A percentile compares a stretch with the other conserved stretches of the same genome.
Evolutionary conservation across 1,139 yeast genomes (phyloP).

Genomic region (Lodderomyces pseudojiufengensis): DNA sequence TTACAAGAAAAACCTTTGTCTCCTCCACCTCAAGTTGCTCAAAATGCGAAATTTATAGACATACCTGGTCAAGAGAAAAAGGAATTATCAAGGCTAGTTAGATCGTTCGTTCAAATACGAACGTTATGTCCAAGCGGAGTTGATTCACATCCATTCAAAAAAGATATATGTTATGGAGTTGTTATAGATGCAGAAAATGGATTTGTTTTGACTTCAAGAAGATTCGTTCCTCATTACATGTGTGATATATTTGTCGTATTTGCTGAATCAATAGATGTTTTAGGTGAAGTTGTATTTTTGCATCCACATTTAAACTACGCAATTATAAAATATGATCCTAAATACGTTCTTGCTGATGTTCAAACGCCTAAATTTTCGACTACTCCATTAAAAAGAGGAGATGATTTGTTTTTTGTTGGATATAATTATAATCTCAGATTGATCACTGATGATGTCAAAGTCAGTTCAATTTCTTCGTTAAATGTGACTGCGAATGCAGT

Average conservation of each 20-base stretch:
- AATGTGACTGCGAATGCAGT: slow-evolving; percentile 67
- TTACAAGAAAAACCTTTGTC: slow-evolving; percentile 63
- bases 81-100: slow-evolving; percentile 51
- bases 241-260: slow-evolving; percentile 74
- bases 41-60: slow-evolving; percentile 67
- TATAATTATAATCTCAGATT: slow-evolving; percentile 68
- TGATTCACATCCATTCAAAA: slow-evolving; percentile 67
- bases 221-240: slow-evolving; percentile 80
- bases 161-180: slow-evolving; percentile 69
- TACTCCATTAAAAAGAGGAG: slow-evolving; percentile 68
- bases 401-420: slow-evolving; percentile 72
- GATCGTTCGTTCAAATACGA: slow-evolving; percentile 63
- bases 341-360: slow-evolving; percentile 42
- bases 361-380: slow-evolving; percentile 60
- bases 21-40: slow-evolving; percentile 44
- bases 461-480: slow-evolving; percentile 71
- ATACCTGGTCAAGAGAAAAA: slow-evolving; percentile 56
- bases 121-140: slow-evolving; percentile 63
- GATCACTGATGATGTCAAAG: slow-evolving; percentile 71
- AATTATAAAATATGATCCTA: slow-evolving; percentile 77
- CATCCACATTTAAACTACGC: slow-evolving; percentile 91
- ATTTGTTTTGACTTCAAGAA: slow-evolving; percentile 73
- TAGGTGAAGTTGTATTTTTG: slow-evolving; percentile 75
- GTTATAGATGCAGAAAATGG: slow-evolving; percentile 80
- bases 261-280: slow-evolving; percentile 81